Base-by-base conservation (phyloP, 192 early-diverging fungal species). In the Chytriomyces hyalinus region DNA sequence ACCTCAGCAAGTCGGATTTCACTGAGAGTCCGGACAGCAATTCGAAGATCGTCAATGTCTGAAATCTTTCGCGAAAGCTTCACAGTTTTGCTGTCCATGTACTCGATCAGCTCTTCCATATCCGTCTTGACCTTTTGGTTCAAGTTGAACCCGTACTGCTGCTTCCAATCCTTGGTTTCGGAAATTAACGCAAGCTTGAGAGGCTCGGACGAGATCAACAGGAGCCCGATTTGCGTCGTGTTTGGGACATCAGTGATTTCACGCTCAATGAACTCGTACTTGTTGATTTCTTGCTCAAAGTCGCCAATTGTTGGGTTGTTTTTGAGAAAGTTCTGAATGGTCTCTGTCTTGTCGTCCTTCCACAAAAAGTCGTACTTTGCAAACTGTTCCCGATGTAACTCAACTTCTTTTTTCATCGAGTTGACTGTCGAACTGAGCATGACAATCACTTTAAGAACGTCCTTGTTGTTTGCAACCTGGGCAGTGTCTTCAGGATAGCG, bases 121-220 rank as follows among this genome's bases (percentile, higher is more conserved):
- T 90, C 90, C 61, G 75, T 83, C 72, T 90, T 90, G 65, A 91
- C 90, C 73, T 91, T 90, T 36, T 80, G 74, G 78, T 91, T 91
- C 13, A 91, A 75, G 78, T 91, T 90, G 20, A 89, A 68, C 6
- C 90, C 90, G 75, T 89, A 91, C 65, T 89, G 87, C 64, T 90
- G 90, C 80, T 90, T 91, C 90, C 90, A 91, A 24, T 91, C 88
- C 78, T 90, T 90, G 15, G 90, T 91, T 77, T 91, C 90, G 9
- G 87, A 84, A 11, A 87, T 65, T 17, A 91, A 76, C 3, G 90
- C 88, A n/a, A 90, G 76, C 77, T 90, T 91, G 5, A 91, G 72
- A 13, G 90, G 90, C 75, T 91, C 90, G 2, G 86, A 84, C 36
- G 87, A 90, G 20, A 91, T 88, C 6, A 88, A 75, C 10, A 90